phyloP scores from a whole-genome alignment of 1,284 basidiomycete species.

The Leccinum subrobustum region DNA sequence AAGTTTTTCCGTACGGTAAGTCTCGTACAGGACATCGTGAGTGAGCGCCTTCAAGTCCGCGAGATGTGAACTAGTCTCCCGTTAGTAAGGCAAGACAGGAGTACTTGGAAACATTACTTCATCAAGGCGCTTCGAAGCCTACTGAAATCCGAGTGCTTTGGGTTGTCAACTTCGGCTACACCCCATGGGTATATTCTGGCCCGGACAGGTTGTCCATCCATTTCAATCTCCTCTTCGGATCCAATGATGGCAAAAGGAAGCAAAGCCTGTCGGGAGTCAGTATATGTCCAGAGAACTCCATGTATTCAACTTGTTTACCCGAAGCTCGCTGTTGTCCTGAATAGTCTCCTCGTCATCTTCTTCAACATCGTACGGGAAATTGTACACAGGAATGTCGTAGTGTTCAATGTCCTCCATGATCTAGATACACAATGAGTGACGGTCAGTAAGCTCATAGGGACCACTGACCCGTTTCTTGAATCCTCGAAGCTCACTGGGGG shows the following conservation, averaged over 20 bases:
- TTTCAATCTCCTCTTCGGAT: constrained; percentile 94
- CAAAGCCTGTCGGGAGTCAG: constrained; percentile 53
- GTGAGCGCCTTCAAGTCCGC: constrained; percentile 94
- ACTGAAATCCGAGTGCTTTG: constrained; percentile 97
- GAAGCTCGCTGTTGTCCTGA: constrained; percentile 93
- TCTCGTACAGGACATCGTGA: constrained; percentile 93
- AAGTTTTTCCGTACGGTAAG: constrained; percentile 98
- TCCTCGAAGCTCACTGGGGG: constrained; percentile 84
- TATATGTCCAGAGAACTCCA: background rate
- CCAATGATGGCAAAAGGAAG: constrained; percentile 98
- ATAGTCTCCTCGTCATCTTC: constrained; percentile 99
- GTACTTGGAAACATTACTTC: constrained; percentile 51
- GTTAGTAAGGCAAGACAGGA: constrained; percentile 8
- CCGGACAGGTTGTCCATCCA: constrained; percentile 89
- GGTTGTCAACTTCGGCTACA: constrained; percentile 97
- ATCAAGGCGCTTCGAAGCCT: constrained; percentile 89
- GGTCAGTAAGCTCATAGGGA: background rate
- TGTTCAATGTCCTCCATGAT: constrained; percentile 99
- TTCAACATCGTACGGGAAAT: constrained; percentile 99
- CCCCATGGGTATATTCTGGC: constrained; percentile 98
- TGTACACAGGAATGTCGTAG: constrained; percentile 98
- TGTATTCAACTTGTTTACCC: constrained; percentile 48
- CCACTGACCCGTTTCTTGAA: constrained; percentile 92
- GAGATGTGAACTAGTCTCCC: constrained; percentile 78
- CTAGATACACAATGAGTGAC: constrained; percentile 40